Conservation (phyloP, 495 filamentous ascomycete genomes). For the Hypoxylon perforatum region DNA sequence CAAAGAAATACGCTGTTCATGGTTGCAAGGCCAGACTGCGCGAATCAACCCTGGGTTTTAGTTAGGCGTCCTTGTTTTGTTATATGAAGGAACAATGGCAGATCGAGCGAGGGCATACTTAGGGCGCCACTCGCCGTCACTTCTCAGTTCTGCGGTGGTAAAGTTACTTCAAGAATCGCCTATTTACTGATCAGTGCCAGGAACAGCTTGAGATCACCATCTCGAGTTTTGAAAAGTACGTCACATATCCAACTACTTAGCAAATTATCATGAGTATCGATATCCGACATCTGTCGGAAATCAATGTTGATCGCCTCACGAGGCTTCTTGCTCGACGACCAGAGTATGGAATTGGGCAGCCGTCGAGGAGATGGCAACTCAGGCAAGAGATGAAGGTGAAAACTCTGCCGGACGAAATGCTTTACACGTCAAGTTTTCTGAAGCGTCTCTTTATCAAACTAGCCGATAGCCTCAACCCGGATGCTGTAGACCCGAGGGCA, state of each 20-base stretch:
- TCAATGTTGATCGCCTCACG: constrained; percentile 33
- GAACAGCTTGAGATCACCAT: background rate
- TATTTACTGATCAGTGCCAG: background rate
- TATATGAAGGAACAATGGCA: constrained; percentile 21
- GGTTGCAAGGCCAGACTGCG: background rate
- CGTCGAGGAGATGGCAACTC: constrained; percentile 43
- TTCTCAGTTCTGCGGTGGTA: background rate
- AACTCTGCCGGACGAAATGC: constrained; percentile 38
- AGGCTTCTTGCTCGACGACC: constrained; percentile 43
- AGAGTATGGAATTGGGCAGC: constrained; percentile 42
- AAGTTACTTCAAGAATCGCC: background rate
- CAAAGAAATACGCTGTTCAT: constrained; percentile 22
- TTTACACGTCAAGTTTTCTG: constrained; percentile 23
- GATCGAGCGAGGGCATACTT: constrained; percentile 17
- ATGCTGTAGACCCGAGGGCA: constrained; percentile 39
- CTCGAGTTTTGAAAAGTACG: background rate
- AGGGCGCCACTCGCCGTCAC: background rate
- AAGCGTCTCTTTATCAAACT: constrained; percentile 43
- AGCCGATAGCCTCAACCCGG: constrained; percentile 33
- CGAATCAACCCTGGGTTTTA: constrained; percentile 10
- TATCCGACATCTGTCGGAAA: constrained; percentile 29
- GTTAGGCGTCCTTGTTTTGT: constrained; percentile 8
- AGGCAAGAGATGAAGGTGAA: constrained; percentile 40
- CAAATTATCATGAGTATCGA: constrained; percentile 37
- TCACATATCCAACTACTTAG: constrained; percentile 6